Base-by-base conservation (phyloP, 768 basidiomycete species). In the Suillus plorans region DNA sequence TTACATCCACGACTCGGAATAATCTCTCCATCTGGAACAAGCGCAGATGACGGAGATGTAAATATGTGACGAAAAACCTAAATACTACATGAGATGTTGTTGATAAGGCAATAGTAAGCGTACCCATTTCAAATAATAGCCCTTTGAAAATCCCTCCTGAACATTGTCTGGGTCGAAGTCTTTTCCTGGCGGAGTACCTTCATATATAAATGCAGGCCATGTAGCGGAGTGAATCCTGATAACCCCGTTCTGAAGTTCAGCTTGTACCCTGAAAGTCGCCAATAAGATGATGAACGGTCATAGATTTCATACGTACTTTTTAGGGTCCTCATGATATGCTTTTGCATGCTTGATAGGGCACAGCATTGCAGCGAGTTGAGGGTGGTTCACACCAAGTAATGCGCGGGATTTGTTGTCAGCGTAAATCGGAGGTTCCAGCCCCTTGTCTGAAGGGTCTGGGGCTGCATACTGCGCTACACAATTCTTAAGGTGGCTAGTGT, bases 161-260 rank as follows among this genome's bases (percentile, higher is more conserved):
- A 64, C 41, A 13, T 42, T 31, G 31, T 25, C 22, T 20, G 63
- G 57, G 25, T 64, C 16, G 5, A 64, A 64, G 41, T 64, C 34
- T 34, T 49, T 42, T 12, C 63, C 58, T 20, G 58, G 63, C 3
- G 45, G 13, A 31, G 60, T 36, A 18, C 63, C 63, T 31, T 31
- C 31, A 10, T 64, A 64, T 12, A 49, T 34, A n/a, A 64, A 64
- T 12, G 58, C 63, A 42, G 63, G 63, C 53, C 52, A 52, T 50
- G 49, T 22, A 50, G 49, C 49, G 1, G 49, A 13, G 13, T 50
- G 49, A 5, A 50, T 50, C 49, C 13, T 50, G 22, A 50, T 22
- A 13, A 2, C 22, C 5, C 22, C 49, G 14, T 50, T 50, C 22
- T 50, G 49, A 13, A 50, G 49, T 13, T 50, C 4, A 0, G 49